Base-by-base conservation (phyloP, 306 rosid species). In the Cyamopsis tetragonoloba region DNA sequence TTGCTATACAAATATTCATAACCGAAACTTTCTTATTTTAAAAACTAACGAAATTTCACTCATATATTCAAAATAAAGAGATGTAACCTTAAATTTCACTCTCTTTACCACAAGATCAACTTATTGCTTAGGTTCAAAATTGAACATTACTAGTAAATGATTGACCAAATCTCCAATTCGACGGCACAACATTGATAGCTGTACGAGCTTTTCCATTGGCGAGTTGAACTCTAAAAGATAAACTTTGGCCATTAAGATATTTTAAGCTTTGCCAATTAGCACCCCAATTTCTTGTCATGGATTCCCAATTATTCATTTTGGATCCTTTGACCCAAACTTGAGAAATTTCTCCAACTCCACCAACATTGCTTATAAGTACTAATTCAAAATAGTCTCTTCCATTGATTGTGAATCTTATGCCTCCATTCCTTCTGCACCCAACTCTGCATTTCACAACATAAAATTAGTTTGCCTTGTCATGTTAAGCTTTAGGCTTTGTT, bases 211-310 rank as follows among this genome's bases (percentile, higher is more conserved):
- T 72, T 65, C 87, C 85, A 35, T 65, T 61, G 42, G 62, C 68
- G 70, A 74, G 73, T 82, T 80, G 85, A 12, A 85, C 50, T 66
- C 78, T 80, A 42, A 85, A 85, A 6, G 91, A 85, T 70, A 85
- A 46, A 70, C 82, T 74, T 42, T 82, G 91, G 48, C 87, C 84
- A 2, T 85, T 85, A n/a, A 72, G 79, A 76, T 74, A 82, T 39
- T 72, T 67, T 11, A 49, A 69, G 77, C 87, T 85, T 32, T 75
- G 87, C 91, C 91, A 82, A 14, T 85, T 85, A 18, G 30, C 42
- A 0, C 87, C 87, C 91, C 91, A 80, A 14, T 75, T 80, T 74
- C 85, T 74, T 61, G 87, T 68, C 87, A 85, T 85, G 39, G 80
- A 0, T 72, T 80, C 85, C 87, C 87, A 82, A 17, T 31, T 75